phyloP scores from a whole-genome alignment of 352 stramenopile species.

The Phytophthora pseudosyringae region DNA sequence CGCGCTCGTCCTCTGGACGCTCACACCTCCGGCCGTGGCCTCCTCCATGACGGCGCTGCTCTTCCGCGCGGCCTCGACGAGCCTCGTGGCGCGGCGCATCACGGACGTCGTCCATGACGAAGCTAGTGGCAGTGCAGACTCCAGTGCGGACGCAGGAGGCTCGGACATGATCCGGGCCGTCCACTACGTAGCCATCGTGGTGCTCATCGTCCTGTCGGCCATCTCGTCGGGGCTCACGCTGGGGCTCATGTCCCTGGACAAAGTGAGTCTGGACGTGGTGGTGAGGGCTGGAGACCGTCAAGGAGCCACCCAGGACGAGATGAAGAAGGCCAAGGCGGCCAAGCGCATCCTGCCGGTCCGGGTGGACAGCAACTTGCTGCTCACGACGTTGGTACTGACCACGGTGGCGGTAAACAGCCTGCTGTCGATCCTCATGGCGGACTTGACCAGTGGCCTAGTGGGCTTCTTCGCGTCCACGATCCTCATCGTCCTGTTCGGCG shows the following conservation, averaged over 20 bases:
- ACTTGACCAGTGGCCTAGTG: slow-evolving; percentile 85
- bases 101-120: slow-evolving; percentile 10
- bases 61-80: slow-evolving; percentile 22
- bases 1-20: slow-evolving; percentile 10
- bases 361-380: slow-evolving; percentile 95
- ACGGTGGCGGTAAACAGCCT: slow-evolving; percentile 98
- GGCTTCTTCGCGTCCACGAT: slow-evolving; percentile 96
- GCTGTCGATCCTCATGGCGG: slow-evolving; percentile 97
- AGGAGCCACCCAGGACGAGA: slow-evolving; percentile 64
- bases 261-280: slow-evolving; percentile 96
- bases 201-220: slow-evolving; percentile 88
- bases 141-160: not conserved
- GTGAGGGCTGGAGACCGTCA: slow-evolving; percentile 89
- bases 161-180: slow-evolving; percentile 5
- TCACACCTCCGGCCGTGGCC: not conserved
- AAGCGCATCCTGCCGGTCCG: slow-evolving; percentile 89
- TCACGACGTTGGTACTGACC: slow-evolving; percentile 97
- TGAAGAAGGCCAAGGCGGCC: slow-evolving; percentile 57
- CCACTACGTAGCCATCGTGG: slow-evolving; percentile 56
- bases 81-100: slow-evolving; percentile 21
- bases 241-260: slow-evolving; percentile 97
- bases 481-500: slow-evolving; percentile 96
- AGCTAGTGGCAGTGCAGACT: not conserved
- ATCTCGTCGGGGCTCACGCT: slow-evolving; percentile 97
- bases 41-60: slow-evolving; percentile 30